Conservation (phyloP, 441 rosid genomes). For the Populus hybrid region DNA sequence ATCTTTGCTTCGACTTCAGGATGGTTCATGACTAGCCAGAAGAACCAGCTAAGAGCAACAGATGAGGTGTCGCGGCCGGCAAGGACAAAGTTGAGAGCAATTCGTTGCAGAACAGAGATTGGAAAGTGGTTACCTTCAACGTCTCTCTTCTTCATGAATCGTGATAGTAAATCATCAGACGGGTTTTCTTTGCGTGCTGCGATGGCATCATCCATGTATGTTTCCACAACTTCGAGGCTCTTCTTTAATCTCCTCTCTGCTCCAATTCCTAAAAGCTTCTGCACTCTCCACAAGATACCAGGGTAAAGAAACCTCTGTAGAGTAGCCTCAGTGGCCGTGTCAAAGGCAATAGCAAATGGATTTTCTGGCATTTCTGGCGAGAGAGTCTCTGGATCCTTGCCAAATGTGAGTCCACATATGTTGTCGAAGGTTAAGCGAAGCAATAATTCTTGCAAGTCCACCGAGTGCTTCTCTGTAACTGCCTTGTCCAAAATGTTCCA, state of each 20-base stretch:
- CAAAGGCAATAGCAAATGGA: constrained; percentile 73
- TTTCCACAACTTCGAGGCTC: constrained; percentile 63
- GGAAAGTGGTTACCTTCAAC: constrained; percentile 60
- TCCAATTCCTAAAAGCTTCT: constrained; percentile 63
- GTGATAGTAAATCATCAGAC: constrained; percentile 76
- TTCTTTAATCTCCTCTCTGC: constrained; percentile 51
- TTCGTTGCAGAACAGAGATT: constrained; percentile 70
- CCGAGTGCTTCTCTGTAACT: constrained; percentile 33
- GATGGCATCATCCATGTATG: constrained; percentile 78
- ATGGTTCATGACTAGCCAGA: constrained; percentile 86
- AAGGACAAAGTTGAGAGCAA: constrained; percentile 89
- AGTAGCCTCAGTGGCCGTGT: constrained; percentile 84
- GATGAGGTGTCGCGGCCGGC: constrained; percentile 97
- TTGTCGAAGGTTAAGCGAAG: constrained; percentile 87
- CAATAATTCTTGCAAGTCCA: constrained; percentile 83
- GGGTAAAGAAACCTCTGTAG: constrained; percentile 83
- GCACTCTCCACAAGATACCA: constrained; percentile 69
- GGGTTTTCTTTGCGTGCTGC: constrained; percentile 63
- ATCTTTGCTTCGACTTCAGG: constrained; percentile 61
- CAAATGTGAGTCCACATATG: constrained; percentile 89
- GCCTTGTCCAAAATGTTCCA: constrained; percentile 69
- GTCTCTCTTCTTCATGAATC: constrained; percentile 80
- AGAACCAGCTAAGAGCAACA: constrained; percentile 94
- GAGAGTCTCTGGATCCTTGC: constrained; percentile 86
- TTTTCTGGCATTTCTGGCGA: constrained; percentile 73